phyloP scores from a whole-genome alignment of 768 basidiomycete species.

The Dioszegia aurantiaca region DNA sequence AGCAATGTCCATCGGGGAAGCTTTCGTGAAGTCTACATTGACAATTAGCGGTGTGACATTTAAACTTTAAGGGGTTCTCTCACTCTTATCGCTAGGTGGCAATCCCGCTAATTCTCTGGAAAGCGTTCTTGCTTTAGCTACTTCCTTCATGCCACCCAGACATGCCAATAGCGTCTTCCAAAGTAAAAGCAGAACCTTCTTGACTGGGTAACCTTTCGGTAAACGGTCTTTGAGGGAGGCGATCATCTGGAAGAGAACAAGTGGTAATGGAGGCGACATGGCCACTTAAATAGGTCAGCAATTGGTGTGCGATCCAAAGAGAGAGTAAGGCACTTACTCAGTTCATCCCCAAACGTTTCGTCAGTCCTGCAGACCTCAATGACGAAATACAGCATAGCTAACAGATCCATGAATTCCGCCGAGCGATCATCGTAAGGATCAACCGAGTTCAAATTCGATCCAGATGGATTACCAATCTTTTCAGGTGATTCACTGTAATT shows the following conservation, averaged over 20 bases:
- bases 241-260: slow-evolving; percentile 87
- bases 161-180: slow-evolving; percentile 94
- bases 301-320: no score
- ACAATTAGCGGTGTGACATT: no score
- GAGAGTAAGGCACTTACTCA: slow-evolving; percentile 66
- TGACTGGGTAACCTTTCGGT: slow-evolving; percentile 92
- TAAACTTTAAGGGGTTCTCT: no score
- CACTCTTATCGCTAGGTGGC: slow-evolving; percentile 53
- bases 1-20: slow-evolving; percentile 85
- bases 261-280: slow-evolving; percentile 86
- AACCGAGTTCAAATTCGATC: slow-evolving; percentile 15
- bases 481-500: slow-evolving; percentile 7
- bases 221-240: slow-evolving; percentile 86
- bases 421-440: slow-evolving; percentile 38
- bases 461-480: neutral
- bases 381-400: slow-evolving; percentile 91
- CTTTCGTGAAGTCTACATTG: slow-evolving; percentile 77
- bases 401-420: slow-evolving; percentile 48
- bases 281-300: slow-evolving; percentile 66
- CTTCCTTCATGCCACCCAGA: slow-evolving; percentile 87
- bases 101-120: slow-evolving; percentile 81
- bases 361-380: slow-evolving; percentile 90
- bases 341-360: slow-evolving; percentile 91
- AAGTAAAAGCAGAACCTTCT: slow-evolving; percentile 81
- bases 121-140: slow-evolving; percentile 74